Evolutionary conservation across 139 green algal species (phyloP).

Genomic region (Coelastrella sp.): DNA sequence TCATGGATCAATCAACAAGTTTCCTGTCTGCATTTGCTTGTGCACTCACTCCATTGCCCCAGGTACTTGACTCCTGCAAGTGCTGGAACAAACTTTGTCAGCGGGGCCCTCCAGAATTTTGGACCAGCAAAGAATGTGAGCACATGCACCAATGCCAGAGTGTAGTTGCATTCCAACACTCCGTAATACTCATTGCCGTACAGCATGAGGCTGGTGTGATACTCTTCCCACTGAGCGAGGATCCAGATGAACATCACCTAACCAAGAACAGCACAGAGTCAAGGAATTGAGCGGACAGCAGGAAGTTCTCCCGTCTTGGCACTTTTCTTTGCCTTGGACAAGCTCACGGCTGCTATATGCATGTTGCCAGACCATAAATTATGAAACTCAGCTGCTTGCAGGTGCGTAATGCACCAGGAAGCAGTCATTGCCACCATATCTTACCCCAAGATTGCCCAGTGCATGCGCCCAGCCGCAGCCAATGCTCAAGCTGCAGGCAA

Average conservation of each 20-base stretch:
- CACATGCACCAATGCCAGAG: conserved; percentile 73
- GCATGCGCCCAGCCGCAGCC: conserved; percentile 48
- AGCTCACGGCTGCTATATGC: too few relatives aligned
- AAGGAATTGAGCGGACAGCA: too few relatives aligned
- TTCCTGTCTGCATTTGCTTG: too few relatives aligned
- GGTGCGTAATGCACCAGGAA: too few relatives aligned
- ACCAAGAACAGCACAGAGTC: background rate
- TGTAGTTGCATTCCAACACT: conserved; percentile 90
- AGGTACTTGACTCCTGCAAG: conserved; percentile 23
- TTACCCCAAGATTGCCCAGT: conserved; percentile 44
- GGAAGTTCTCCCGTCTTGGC: too few relatives aligned
- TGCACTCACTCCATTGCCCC: conserved; percentile 28
- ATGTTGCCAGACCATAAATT: too few relatives aligned
- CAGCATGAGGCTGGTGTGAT: conserved; percentile 88
- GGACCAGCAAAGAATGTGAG: conserved; percentile 58
- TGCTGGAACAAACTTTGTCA: conserved; percentile 33
- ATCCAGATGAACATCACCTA: conserved; percentile 86
- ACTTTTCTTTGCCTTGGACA: too few relatives aligned
- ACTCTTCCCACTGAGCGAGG: conserved; percentile 94
- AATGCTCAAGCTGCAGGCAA: conserved; percentile 55
- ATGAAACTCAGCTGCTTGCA: background rate
- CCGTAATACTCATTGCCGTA: conserved; percentile 88
- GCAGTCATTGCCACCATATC: too few relatives aligned
- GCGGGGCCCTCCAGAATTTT: conserved; percentile 45
- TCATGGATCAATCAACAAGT: too few relatives aligned